phyloP scores from a whole-genome alignment of 1,284 basidiomycete genomes.

The Cutaneotrichosporon dermatis region DNA sequence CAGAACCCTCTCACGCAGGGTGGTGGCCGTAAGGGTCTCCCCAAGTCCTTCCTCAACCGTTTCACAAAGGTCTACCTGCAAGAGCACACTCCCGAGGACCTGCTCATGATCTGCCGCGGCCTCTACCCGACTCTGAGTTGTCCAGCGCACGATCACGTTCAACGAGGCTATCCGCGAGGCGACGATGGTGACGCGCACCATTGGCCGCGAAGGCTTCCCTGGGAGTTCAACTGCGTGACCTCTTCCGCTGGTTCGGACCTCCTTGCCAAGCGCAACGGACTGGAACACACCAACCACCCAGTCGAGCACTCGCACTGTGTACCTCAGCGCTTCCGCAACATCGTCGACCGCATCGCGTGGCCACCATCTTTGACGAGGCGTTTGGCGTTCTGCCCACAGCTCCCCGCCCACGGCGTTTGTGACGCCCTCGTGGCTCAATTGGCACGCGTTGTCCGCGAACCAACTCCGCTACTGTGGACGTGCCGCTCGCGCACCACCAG shows the following conservation, averaged over 20 bases:
- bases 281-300: conserved; percentile 61
- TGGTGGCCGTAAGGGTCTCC: conserved; percentile 93
- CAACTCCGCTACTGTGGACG: conserved; percentile 48
- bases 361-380: conserved; percentile 59
- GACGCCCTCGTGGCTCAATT: conserved; percentile 56
- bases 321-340: conserved; percentile 82
- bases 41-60: conserved; percentile 94
- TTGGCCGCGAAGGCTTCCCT: conserved; percentile 86
- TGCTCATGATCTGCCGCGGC: conserved; percentile 71
- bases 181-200: conserved; percentile 62
- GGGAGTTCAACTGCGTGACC: conserved; percentile 99
- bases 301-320: conserved; percentile 67
- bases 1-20: conserved; percentile 97
- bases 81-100: conserved; percentile 74
- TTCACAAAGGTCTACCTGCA: conserved; percentile 97
- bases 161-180: conserved; percentile 70
- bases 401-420: conserved; percentile 56
- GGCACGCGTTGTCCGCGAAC: conserved; percentile 62
- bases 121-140: conserved; percentile 62
- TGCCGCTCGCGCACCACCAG: conserved; percentile 61
- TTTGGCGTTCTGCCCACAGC: conserved; percentile 53
- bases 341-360: conserved; percentile 63
- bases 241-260: conserved; percentile 77
- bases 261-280: conserved; percentile 52
- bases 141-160: conserved; percentile 78